phyloP scores from a whole-genome alignment of 75 land plant species.

The Gnetum montanum region DNA sequence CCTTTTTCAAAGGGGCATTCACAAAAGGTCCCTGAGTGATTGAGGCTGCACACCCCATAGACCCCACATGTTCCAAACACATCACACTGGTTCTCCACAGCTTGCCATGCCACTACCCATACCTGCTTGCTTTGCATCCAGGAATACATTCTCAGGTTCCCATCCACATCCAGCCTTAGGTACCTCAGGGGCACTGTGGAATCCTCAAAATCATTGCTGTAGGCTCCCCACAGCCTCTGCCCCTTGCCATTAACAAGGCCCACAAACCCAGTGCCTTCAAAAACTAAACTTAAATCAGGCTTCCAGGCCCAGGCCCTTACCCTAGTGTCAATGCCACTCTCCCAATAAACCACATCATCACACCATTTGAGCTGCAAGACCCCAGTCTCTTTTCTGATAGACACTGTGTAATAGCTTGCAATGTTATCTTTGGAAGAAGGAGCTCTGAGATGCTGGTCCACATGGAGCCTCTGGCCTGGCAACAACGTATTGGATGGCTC shows the following conservation, averaged over 20 bases:
- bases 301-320: not conserved
- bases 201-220: slow-evolving; percentile 33
- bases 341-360: slow-evolving; percentile 24
- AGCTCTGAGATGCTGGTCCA: slow-evolving; percentile 19
- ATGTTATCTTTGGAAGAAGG: slow-evolving; percentile 12
- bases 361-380: slow-evolving; percentile 34
- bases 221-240: slow-evolving; percentile 28
- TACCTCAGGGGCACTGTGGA: slow-evolving; percentile 18
- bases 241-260: slow-evolving; percentile 13
- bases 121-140: slow-evolving; percentile 15
- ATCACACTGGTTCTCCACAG: slow-evolving; percentile 49
- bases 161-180: slow-evolving; percentile 37
- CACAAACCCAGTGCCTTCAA: slow-evolving; percentile 16
- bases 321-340: slow-evolving; percentile 1
- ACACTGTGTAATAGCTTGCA: slow-evolving; percentile 28
- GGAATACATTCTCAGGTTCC: slow-evolving; percentile 34
- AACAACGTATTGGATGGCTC: slow-evolving; percentile 45
- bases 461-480: slow-evolving; percentile 38
- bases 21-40: slow-evolving; percentile 20
- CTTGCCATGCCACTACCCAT: slow-evolving; percentile 51
- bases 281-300: not conserved
- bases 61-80: slow-evolving; percentile 44
- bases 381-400: slow-evolving; percentile 19
- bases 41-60: slow-evolving; percentile 21
- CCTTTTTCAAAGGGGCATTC: slow-evolving; percentile 12